Conservation (phyloP, 306 rosid species). For the Vigna radiata region DNA sequence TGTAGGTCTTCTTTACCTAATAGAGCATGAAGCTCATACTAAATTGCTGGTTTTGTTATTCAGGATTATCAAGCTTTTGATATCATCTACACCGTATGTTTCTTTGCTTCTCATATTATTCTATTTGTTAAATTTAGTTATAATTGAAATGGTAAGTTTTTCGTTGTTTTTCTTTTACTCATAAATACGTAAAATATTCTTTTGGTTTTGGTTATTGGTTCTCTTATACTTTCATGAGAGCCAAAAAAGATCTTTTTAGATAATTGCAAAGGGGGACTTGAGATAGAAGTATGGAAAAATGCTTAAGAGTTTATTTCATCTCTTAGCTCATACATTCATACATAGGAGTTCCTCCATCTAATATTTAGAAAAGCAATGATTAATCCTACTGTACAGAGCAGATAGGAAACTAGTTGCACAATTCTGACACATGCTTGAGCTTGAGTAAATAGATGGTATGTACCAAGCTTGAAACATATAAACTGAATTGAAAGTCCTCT, state of each 20-base stretch:
- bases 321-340: no score
- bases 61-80: constrained; percentile 83
- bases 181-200: constrained; percentile 2
- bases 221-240: constrained; percentile 26
- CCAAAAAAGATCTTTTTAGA: neutral
- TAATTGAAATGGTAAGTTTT: neutral
- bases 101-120: constrained; percentile 17
- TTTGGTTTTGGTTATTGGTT: constrained; percentile 22
- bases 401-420: no score
- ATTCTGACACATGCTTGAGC: no score
- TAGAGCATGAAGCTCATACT: constrained; percentile 71
- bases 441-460: no score
- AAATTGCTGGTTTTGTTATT: constrained; percentile 81
- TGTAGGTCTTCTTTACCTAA: constrained; percentile 77
- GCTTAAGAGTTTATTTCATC: no score
- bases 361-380: no score
- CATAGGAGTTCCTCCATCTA: no score
- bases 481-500: no score
- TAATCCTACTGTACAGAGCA: no score
- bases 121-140: constrained; percentile 1
- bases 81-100: constrained; percentile 88
- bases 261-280: no score
- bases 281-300: no score
- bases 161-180: neutral
- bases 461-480: no score